phyloP scores from a whole-genome alignment of 805 yeast species.

The Zygosaccharomyces bisporus region DNA sequence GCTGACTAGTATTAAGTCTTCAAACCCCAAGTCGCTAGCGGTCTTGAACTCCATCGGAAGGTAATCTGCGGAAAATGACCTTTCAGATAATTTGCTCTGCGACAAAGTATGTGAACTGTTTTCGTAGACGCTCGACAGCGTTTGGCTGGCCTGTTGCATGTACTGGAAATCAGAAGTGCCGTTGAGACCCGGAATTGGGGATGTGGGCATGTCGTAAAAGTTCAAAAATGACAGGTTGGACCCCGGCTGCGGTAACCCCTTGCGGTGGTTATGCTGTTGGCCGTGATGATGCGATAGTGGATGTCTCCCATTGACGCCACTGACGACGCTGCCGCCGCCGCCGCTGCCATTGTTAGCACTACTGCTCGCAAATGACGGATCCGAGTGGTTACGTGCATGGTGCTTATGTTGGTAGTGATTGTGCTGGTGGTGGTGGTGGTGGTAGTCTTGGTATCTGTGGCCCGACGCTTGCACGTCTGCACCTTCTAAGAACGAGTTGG shows the following conservation, averaged over 20 bases:
- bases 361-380: conserved; percentile 2
- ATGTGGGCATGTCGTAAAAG: conserved; percentile 40
- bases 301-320: background rate
- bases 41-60: conserved; percentile 39
- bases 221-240: conserved; percentile 33
- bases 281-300: background rate
- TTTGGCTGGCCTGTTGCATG: conserved; percentile 37
- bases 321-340: background rate
- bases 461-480: conserved; percentile 4
- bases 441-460: background rate
- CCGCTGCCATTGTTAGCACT: background rate
- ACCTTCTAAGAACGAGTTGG: conserved; percentile 26
- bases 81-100: conserved; percentile 37
- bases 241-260: conserved; percentile 3
- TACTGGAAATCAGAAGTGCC: conserved; percentile 31
- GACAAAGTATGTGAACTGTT: conserved; percentile 37
- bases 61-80: conserved; percentile 36
- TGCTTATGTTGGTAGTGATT: background rate
- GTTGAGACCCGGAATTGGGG: conserved; percentile 47
- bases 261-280: background rate
- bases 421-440: background rate
- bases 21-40: conserved; percentile 44
- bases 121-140: conserved; percentile 42
- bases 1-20: conserved; percentile 58
- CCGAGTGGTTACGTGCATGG: conserved; percentile 4